Evolutionary conservation across 23 red algal species (phyloP), one percentile per base, ranked within the genome.

Genomic region (Gracilaria domingensis): DNA sequence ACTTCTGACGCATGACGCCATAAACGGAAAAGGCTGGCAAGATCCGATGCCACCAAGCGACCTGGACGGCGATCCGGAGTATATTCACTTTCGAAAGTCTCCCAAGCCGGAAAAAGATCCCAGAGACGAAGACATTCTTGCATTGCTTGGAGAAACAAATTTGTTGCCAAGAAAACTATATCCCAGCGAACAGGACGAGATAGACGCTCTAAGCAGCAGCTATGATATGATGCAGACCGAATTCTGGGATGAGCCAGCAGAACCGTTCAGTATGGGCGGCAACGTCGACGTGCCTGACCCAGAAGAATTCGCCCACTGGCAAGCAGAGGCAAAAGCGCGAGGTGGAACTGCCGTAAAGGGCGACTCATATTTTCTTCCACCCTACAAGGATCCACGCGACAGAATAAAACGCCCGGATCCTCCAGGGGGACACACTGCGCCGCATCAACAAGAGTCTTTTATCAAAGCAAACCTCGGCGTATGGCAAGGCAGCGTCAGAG

Each of bases 251-350:
- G 73, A 48, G 4, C 35, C 26, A 18, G 32, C 16, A 60, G 28
- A 81, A 44, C 75, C 87, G 2, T 65, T 80, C 12, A 73, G 32
- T 21, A 24, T 39, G 34, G 23, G 58, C 20, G 87, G 55, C 12
- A 38, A 81, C 37, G 21, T 65, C 39, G 66, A 70, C 29, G 87
- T 72, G 32, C 75, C 87, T 55, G 50, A 64, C 25, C 87, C 75
- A 23, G 76, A 91, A 12, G 75, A 91, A 53, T 91, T 81, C 42
- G 66, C 66, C 8, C 62, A 53, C 26, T 91, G 87, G 87, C 87
- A 91, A 28, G 42, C 32, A 16, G 87, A 67, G 29, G 87, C 87
- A 65, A 34, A 66, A 48, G 75, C 55, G 5, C 87, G 87, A 36
- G 87, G 87, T 21, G 87, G 87, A 16, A 48, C n/a, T 29, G 57